These are phyloP conservation scores for Rhodosporidiobolus sp. DNA, from an alignment of 768 basidiomycete genomes.

Conservation along the genomic window DNA sequence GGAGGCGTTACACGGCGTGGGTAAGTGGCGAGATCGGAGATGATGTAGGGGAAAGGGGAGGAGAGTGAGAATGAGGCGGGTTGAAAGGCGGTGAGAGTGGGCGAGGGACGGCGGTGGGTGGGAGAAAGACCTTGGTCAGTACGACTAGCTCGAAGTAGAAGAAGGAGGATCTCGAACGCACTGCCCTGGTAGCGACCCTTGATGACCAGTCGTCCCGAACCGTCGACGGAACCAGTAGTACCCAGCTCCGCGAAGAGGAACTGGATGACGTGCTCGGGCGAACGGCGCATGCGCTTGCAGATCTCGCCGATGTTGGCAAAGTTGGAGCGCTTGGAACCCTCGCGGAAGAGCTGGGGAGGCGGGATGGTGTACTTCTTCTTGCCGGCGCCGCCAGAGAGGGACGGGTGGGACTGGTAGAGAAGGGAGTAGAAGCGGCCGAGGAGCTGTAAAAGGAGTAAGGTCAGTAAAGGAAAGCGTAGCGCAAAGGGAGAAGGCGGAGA, in stretches of 20 bases:
- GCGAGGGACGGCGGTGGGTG: neutral
- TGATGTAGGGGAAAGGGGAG: no score
- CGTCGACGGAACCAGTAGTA: constrained; percentile 93
- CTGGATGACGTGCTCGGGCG: constrained; percentile 95
- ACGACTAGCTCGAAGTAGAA: no score
- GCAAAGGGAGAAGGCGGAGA: no score
- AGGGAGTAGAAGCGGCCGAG: constrained; percentile 86
- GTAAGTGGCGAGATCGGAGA: no score
- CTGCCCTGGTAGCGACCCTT: constrained; percentile 95
- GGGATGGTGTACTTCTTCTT: constrained; percentile 92
- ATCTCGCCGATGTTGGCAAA: constrained; percentile 97
- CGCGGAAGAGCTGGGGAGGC: constrained; percentile 86
- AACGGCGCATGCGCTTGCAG: constrained; percentile 95
- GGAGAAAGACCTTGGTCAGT: no score
- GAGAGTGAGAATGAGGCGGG: neutral
- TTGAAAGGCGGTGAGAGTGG: neutral
- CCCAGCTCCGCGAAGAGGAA: constrained; percentile 98
- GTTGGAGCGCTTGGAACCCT: constrained; percentile 96
- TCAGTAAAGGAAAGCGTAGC: neutral
- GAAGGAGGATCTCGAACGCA: neutral
- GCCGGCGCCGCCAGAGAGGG: constrained; percentile 63
- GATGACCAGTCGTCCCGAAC: constrained; percentile 85
- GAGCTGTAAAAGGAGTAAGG: constrained; percentile 56
- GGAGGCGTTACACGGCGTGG: no score
- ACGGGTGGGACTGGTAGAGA: constrained; percentile 91